These are phyloP conservation scores for Orbilia blumenaviensis DNA, from an alignment of 2,329 filamentous ascomycete species.

Conservation along the genomic window DNA sequence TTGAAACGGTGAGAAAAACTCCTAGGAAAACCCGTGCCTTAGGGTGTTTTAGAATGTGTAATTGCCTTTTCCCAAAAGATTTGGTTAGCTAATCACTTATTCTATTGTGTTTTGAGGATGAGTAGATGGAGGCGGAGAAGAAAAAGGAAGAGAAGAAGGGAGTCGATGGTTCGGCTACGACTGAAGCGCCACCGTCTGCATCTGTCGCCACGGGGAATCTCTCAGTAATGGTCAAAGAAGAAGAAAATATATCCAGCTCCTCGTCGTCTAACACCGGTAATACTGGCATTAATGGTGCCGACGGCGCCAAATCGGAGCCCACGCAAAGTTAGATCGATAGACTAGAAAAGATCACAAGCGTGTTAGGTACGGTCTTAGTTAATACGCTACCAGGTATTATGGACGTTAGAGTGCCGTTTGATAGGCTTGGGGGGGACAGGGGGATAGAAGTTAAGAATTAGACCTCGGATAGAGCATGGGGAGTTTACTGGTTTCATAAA, in stretches of 20 bases:
- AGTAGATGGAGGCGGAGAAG: slow-evolving; percentile 27
- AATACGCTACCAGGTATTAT: slow-evolving; percentile 14
- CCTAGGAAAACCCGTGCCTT: background rate
- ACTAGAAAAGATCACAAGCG: slow-evolving; percentile 33
- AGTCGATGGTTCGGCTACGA: background rate
- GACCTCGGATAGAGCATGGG: too few relatives aligned
- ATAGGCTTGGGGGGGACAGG: slow-evolving; percentile 8
- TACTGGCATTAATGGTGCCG: background rate
- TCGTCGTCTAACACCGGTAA: background rate
- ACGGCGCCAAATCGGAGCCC: background rate
- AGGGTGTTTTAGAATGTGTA: slow-evolving; percentile 8
- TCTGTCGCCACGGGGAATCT: background rate
- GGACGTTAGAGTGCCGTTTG: slow-evolving; percentile 27
- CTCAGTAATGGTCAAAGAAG: background rate
- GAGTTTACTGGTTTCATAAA: too few relatives aligned
- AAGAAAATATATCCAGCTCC: slow-evolving; percentile 9
- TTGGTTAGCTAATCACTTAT: background rate
- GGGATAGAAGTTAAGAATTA: background rate
- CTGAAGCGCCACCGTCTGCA: background rate
- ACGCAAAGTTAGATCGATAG: slow-evolving; percentile 46
- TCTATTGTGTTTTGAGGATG: background rate
- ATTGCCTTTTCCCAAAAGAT: background rate
- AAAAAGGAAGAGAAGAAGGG: slow-evolving; percentile 18
- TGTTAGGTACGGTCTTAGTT: slow-evolving; percentile 27
- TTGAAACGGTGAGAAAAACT: slow-evolving; percentile 69